Evolutionary conservation across 2,329 filamentous ascomycete genomes (phyloP).

Genomic region (Dryadomyces quercivorus): DNA sequence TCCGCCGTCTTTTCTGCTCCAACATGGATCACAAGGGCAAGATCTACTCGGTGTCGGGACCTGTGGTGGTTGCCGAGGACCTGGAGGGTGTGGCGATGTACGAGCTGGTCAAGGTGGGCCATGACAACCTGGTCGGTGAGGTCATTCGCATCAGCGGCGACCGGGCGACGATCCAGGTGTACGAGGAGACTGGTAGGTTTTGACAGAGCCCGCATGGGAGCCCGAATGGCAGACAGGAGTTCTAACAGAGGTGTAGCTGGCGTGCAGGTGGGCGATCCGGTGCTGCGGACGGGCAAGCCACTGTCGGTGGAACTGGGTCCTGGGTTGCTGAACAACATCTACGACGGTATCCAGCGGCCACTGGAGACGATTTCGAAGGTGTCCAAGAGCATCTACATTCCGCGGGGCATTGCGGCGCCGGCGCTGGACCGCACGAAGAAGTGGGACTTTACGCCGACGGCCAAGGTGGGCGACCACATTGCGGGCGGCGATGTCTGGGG

Average conservation of each 20-base stretch:
- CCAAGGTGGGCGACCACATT: constrained; percentile 95
- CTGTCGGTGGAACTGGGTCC: constrained; percentile 95
- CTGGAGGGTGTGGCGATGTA: constrained; percentile 99
- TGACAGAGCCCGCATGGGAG: too few relatives aligned
- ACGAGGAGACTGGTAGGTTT: constrained; percentile 88
- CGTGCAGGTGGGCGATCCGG: constrained; percentile 90
- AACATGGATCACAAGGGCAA: constrained; percentile 13
- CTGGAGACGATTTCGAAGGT: constrained; percentile 70
- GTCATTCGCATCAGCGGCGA: constrained; percentile 96
- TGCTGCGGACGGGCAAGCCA: constrained; percentile 82
- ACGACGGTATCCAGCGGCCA: constrained; percentile 96
- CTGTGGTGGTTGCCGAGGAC: constrained; percentile 93
- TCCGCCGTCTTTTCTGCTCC: neutral
- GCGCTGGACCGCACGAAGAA: constrained; percentile 84
- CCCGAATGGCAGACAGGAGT: too few relatives aligned
- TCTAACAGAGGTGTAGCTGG: constrained; percentile 71
- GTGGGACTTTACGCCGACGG: constrained; percentile 86
- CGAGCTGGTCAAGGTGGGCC: constrained; percentile 89
- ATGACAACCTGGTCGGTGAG: constrained; percentile 86
- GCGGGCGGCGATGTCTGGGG: constrained; percentile 95
- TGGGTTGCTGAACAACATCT: constrained; percentile 96
- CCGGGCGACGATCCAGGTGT: constrained; percentile 95
- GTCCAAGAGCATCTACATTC: constrained; percentile 90
- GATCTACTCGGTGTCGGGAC: constrained; percentile 26
- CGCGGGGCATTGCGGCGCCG: constrained; percentile 79